Evolutionary conservation across 345 rosid genomes (phyloP).

Genomic region (Ailanthus altissimus): DNA sequence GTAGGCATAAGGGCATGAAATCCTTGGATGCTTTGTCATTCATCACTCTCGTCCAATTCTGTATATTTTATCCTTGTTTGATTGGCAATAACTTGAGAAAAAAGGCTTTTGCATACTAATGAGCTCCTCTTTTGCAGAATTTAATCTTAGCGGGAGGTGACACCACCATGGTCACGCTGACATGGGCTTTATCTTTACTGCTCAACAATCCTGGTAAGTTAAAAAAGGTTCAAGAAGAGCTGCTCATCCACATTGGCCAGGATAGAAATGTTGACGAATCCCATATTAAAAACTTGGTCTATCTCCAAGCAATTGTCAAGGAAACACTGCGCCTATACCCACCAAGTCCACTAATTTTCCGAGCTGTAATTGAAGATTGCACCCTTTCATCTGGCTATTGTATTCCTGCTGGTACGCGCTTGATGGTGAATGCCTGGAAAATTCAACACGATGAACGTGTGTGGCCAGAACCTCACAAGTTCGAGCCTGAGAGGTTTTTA

Average conservation of each 20-base stretch:
- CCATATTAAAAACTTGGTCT: conserved; percentile 25
- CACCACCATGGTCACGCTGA: conserved; percentile 33
- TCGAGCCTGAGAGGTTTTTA: conserved; percentile 41
- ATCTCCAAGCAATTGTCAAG: conserved; percentile 36
- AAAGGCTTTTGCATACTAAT: background rate
- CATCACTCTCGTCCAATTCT: background rate
- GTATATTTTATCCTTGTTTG: background rate
- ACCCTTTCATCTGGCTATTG: conserved; percentile 15
- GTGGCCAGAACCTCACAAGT: conserved; percentile 32
- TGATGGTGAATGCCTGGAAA: conserved; percentile 29
- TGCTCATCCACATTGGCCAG: background rate
- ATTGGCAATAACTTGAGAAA: background rate
- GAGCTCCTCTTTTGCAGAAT: conserved; percentile 21
- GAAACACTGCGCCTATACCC: conserved; percentile 46
- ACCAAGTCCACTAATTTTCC: conserved; percentile 29
- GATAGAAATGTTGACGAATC: conserved; percentile 25
- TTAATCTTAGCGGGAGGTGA: conserved; percentile 36
- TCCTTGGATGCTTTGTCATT: background rate
- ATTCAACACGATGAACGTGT: conserved; percentile 26
- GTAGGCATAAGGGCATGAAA: background rate
- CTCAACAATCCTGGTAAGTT: conserved; percentile 32
- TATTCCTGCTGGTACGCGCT: conserved; percentile 30
- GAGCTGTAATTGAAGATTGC: conserved; percentile 22
- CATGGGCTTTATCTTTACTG: conserved; percentile 38
- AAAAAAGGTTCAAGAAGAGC: conserved; percentile 11